Percentiles rank a stretch among this genome's conserved stretches.
phyloP scores from a whole-genome alignment of 2,329 filamentous ascomycete genomes.

The Trichocomaceae sp. region DNA sequence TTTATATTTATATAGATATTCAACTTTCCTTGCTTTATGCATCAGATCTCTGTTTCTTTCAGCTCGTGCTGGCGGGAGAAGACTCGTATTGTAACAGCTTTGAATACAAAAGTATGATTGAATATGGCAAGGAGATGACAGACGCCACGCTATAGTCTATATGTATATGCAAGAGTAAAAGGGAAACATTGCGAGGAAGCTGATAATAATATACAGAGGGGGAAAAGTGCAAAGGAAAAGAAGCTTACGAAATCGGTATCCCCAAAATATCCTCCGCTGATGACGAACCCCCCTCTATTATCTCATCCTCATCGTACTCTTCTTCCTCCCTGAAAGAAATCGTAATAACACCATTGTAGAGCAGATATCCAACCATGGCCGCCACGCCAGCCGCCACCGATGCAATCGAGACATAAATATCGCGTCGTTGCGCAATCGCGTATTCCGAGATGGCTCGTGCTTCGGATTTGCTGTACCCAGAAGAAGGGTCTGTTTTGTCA shows the following conservation, averaged over 20 bases:
- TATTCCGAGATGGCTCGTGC: conserved; percentile 21
- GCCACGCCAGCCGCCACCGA: conserved; percentile 29
- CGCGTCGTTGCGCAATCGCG: conserved; percentile 24
- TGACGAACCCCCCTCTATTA: not conserved
- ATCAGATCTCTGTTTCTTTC: no score
- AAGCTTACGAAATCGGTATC: not conserved
- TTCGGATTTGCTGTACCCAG: conserved; percentile 22
- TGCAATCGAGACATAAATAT: conserved; percentile 31
- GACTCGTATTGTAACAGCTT: no score
- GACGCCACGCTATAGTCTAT: not conserved
- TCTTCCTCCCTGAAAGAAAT: conserved; percentile 5
- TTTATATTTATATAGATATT: no score
- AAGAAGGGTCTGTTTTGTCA: conserved; percentile 9
- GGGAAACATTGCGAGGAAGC: not conserved
- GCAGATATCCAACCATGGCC: conserved; percentile 33
- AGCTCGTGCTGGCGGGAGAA: no score
- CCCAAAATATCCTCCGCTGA: conserved; percentile 8
- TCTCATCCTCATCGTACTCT: conserved; percentile 3
- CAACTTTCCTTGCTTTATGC: no score
- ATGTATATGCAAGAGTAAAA: not conserved
- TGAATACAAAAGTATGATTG: no score
- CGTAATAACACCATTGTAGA: conserved; percentile 24
- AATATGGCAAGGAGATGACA: not conserved
- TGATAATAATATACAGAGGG: not conserved
- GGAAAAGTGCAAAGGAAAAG: not conserved